Conservation (phyloP, 352 stramenopile genomes). For the Aphanomyces astaci region DNA sequence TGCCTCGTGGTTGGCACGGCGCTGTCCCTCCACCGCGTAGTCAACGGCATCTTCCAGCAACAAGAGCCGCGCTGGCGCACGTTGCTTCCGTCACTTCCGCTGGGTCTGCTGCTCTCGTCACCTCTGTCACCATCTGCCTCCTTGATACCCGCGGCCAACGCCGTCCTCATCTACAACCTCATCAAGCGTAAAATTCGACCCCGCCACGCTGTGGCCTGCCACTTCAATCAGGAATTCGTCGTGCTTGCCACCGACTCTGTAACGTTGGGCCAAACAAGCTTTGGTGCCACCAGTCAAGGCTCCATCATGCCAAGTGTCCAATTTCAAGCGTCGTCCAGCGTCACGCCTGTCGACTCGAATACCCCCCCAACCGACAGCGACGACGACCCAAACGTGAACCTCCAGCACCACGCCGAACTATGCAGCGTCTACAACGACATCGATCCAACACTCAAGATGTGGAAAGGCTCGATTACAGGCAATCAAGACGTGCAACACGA, state of each 20-base stretch:
- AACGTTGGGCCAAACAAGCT: not conserved
- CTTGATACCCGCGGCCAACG: too few species aligned
- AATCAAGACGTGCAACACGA: not conserved
- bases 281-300: not conserved
- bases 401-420: slow-evolving; percentile 6
- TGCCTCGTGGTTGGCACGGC: not conserved
- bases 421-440: not conserved
- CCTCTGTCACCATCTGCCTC: too few species aligned
- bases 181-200: slow-evolving; percentile 1
- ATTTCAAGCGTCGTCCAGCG: not conserved
- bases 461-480: not conserved
- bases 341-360: not conserved
- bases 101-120: not conserved
- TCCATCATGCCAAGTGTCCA: not conserved
- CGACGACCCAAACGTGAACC: not conserved
- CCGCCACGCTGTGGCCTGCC: not conserved
- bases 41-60: not conserved
- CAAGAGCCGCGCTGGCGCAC: not conserved
- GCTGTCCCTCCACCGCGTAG: not conserved
- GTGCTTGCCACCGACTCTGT: not conserved
- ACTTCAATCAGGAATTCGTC: slow-evolving; percentile 9
- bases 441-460: not conserved
- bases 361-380: not conserved
- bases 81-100: not conserved
- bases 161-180: not conserved